Percentiles rank a stretch among this genome's conserved stretches.
These are phyloP conservation scores for Spathaspora girioi DNA, from an alignment of 805 yeast genomes.

Conservation along the genomic window DNA sequence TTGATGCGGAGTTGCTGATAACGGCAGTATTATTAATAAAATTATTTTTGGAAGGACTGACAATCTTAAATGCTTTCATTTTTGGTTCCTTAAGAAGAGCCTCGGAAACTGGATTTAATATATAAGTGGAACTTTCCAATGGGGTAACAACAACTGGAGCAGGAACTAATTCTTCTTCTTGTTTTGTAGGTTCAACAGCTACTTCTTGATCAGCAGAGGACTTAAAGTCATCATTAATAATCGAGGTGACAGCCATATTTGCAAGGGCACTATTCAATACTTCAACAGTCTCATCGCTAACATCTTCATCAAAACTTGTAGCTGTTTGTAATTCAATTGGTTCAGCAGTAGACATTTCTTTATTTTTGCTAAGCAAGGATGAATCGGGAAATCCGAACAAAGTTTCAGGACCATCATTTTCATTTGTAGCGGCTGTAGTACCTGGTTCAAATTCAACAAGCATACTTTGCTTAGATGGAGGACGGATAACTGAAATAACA, in stretches of 20 bases:
- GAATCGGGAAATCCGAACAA: conserved; percentile 3
- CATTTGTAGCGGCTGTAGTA: background rate
- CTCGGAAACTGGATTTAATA: background rate
- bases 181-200: background rate
- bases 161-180: background rate
- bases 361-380: background rate
- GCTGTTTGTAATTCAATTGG: background rate
- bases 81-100: background rate
- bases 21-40: background rate
- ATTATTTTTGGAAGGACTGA: background rate
- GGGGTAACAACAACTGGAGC: background rate
- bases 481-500: background rate
- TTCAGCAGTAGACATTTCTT: background rate
- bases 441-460: background rate
- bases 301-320: background rate
- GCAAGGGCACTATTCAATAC: background rate
- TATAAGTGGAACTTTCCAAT: background rate
- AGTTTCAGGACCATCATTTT: background rate
- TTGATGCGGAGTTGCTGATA: background rate
- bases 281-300: background rate
- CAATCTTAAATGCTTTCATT: background rate
- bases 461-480: conserved; percentile 5
- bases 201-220: background rate
- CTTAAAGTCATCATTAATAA: background rate
- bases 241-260: conserved; percentile 1